Evolutionary conservation across 2,329 filamentous ascomycete species (phyloP).

Genomic region (Epichloe brachyelytri): DNA sequence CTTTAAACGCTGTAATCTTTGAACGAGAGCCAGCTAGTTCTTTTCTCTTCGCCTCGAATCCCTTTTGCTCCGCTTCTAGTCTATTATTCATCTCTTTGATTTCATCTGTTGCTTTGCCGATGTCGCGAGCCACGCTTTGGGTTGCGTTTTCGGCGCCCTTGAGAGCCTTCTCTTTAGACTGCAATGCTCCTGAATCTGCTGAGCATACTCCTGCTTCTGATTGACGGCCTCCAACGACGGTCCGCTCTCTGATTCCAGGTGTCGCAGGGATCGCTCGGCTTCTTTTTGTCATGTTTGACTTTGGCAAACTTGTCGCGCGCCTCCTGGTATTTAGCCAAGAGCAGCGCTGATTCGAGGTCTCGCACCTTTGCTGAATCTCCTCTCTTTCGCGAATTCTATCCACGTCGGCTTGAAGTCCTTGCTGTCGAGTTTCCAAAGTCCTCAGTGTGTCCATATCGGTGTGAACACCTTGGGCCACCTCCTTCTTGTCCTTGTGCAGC

Average conservation of each 20-base stretch:
- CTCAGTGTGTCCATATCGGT: slow-evolving; percentile 49
- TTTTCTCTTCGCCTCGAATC: slow-evolving; percentile 35
- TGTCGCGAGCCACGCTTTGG: slow-evolving; percentile 28
- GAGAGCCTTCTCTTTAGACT: slow-evolving; percentile 40
- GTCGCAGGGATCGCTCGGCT: slow-evolving; percentile 42
- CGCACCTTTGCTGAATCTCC: slow-evolving; percentile 49
- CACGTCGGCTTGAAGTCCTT: slow-evolving; percentile 66
- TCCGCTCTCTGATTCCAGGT: slow-evolving; percentile 44
- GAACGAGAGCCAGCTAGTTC: slow-evolving; percentile 37
- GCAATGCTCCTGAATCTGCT: slow-evolving; percentile 42
- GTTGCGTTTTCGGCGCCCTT: slow-evolving; percentile 39
- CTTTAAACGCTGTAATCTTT: slow-evolving; percentile 50
- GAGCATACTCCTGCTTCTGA: slow-evolving; percentile 54
- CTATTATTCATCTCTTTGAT: slow-evolving; percentile 30
- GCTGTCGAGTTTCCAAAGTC: slow-evolving; percentile 59
- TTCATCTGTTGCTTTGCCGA: slow-evolving; percentile 21
- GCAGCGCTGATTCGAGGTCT: slow-evolving; percentile 51
- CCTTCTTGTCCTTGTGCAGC: slow-evolving; percentile 55
- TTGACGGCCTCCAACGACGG: slow-evolving; percentile 60
- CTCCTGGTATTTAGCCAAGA: slow-evolving; percentile 51
- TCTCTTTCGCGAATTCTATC: slow-evolving; percentile 68
- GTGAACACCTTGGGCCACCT: slow-evolving; percentile 42
- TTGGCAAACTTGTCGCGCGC: slow-evolving; percentile 33
- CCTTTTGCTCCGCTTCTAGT: slow-evolving; percentile 38
- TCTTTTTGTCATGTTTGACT: slow-evolving; percentile 42